These are phyloP conservation scores for Chlorella variabilis DNA, from an alignment of 163 green algal genomes.

Conservation along the genomic window DNA sequence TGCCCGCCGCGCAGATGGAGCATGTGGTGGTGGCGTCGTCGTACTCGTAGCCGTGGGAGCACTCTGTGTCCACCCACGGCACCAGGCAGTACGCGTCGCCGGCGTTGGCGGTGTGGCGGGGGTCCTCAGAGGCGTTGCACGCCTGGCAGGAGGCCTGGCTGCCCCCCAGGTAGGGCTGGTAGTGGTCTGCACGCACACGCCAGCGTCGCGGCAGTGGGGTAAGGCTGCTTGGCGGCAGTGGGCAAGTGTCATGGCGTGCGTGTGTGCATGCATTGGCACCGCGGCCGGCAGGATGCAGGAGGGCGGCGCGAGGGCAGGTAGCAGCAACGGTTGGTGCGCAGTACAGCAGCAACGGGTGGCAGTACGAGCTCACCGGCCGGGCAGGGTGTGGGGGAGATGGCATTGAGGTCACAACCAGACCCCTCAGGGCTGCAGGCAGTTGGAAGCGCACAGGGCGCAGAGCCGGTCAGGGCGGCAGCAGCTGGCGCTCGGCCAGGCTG, in stretches of 20 bases:
- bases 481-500: no score
- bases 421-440: background rate
- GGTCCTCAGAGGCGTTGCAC: background rate
- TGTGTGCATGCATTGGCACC: no score
- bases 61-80: background rate
- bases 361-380: background rate
- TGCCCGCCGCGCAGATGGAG: background rate
- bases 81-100: background rate
- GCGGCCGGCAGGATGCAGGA: no score
- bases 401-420: background rate
- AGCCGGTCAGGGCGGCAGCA: no score
- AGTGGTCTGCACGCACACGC: background rate
- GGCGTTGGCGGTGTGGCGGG: background rate
- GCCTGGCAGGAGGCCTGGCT: background rate
- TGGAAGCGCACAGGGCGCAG: background rate
- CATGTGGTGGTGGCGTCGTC: conserved; percentile 1
- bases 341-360: no score
- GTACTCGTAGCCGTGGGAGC: conserved; percentile 7
- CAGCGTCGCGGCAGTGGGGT: no score
- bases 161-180: background rate
- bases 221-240: no score
- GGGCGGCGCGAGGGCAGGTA: no score
- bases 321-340: no score
- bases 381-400: background rate
- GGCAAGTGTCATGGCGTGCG: no score